Base-by-base conservation (phyloP, 495 filamentous ascomycete genomes). In the Xylaria longipes region DNA sequence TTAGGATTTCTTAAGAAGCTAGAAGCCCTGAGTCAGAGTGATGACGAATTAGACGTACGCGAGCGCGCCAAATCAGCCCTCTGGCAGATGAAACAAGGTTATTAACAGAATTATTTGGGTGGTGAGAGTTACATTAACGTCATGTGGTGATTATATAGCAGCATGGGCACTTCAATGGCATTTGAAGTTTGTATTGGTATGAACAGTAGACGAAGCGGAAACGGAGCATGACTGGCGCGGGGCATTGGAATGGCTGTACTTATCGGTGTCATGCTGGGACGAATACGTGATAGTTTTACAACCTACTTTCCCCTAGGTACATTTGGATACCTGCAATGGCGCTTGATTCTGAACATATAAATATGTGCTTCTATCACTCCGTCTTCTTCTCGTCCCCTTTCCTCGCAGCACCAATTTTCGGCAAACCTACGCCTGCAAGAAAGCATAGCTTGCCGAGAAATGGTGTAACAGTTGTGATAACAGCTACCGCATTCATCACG, bases 21-120 rank as follows among this genome's bases (percentile, higher is more conserved):
- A 54, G 83, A 89, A 73, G 84, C 79, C 50, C 80, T 97, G 66
- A 82, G 89, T 74, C 80, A 89, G 41, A 75, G 73, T 29, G 95
- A 98, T 82, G 80, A 81, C n/a, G 93, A 97, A 74, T 78, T 94
- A 69, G 94, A 97, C 81, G 91, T 97, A 12, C 85, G 89, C 65
- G 93, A 98, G 81, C 83, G 93, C 63, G 93, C 92, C 12, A 97
- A 93, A 83, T 91, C 88, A 56, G 95, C 92, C 7, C 78, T 91
- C 9, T 89, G 88, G 82, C 89, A 94, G 76, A 83, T 97, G 80
- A 86, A 81, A 70, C 69, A 76, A 20, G 58, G 64, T 5, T 71
- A 76, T 66, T 78, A 68, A 65, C 5, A n/a, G 25, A 45, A 64
- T 65, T 31, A 46, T 11, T 61, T 14, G 17, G 39, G 39, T 27